phyloP scores from a whole-genome alignment of 805 yeast genomes.

The Metschnikowia henanensis region DNA sequence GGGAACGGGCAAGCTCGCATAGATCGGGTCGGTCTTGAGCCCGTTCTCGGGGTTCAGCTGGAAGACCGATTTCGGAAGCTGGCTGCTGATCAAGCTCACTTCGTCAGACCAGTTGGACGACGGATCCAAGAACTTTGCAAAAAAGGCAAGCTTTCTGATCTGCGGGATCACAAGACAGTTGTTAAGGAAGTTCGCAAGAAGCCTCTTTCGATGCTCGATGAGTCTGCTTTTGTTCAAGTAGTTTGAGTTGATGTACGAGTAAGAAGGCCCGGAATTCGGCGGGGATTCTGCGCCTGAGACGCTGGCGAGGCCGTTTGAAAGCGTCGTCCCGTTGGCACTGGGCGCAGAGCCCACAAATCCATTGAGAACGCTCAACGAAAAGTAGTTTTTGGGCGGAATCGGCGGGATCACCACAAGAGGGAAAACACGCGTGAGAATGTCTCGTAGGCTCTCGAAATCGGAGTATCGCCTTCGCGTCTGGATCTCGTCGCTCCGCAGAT shows the following conservation, averaged over 20 bases:
- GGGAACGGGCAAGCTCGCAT: conserved; percentile 36
- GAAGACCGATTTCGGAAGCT: conserved; percentile 41
- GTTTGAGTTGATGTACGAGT: conserved; percentile 41
- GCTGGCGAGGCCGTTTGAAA: conserved; percentile 5
- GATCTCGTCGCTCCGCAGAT: conserved; percentile 36
- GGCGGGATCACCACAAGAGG: conserved; percentile 91
- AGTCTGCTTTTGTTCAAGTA: conserved; percentile 38
- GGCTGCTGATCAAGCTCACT: conserved; percentile 33
- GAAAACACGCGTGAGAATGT: conserved; percentile 64
- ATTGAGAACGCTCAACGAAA: conserved; percentile 33
- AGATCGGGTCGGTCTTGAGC: conserved; percentile 34
- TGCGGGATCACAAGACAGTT: conserved; percentile 62
- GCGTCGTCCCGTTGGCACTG: conserved; percentile 2
- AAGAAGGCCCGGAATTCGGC: conserved; percentile 11
- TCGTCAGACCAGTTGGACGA: conserved; percentile 82
- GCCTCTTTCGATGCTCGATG: conserved; percentile 45
- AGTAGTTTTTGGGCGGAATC: conserved; percentile 63
- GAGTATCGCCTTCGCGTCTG: conserved; percentile 83
- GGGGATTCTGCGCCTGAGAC: conserved; percentile 8
- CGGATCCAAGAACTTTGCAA: conserved; percentile 82
- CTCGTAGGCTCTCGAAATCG: conserved; percentile 85
- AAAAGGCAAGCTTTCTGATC: conserved; percentile 59
- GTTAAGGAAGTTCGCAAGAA: conserved; percentile 64
- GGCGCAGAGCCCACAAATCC: conserved; percentile 28
- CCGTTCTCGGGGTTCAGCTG: conserved; percentile 48